Evolutionary conservation across 345 rosid genomes (phyloP).

Genomic region (Moricandia moricandioides): DNA sequence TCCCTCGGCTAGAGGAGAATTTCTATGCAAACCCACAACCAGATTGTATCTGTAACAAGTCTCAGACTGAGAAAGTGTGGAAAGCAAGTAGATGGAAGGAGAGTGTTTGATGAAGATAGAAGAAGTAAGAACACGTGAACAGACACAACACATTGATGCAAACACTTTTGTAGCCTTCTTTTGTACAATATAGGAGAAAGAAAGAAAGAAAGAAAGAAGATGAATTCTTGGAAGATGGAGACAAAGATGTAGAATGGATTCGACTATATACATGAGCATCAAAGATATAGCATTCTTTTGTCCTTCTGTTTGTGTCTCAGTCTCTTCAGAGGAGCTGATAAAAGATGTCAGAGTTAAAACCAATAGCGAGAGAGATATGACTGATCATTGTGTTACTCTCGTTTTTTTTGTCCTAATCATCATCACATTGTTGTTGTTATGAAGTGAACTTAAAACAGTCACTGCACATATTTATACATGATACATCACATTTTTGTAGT

Average conservation of each 20-base stretch:
- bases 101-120: not conserved
- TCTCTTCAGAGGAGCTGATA: not conserved
- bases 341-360: not conserved
- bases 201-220: not conserved
- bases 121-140: not conserved
- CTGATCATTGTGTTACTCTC: not conserved
- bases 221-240: not conserved
- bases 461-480: not conserved
- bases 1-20: not conserved
- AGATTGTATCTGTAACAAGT: not conserved
- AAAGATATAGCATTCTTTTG: not conserved
- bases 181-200: not conserved
- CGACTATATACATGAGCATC: not conserved
- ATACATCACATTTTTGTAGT: not conserved
- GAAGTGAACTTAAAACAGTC: not conserved
- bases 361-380: not conserved
- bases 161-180: not conserved
- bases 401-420: not conserved
- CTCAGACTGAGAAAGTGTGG: not conserved
- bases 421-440: not conserved
- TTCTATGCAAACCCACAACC: not conserved
- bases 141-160: not conserved
- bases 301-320: not conserved
- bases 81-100: not conserved
- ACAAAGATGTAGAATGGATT: not conserved